These are phyloP conservation scores for Pseudogymnoascus sp. DNA, from an alignment of 2,329 filamentous ascomycete species.

Conservation along the genomic window DNA sequence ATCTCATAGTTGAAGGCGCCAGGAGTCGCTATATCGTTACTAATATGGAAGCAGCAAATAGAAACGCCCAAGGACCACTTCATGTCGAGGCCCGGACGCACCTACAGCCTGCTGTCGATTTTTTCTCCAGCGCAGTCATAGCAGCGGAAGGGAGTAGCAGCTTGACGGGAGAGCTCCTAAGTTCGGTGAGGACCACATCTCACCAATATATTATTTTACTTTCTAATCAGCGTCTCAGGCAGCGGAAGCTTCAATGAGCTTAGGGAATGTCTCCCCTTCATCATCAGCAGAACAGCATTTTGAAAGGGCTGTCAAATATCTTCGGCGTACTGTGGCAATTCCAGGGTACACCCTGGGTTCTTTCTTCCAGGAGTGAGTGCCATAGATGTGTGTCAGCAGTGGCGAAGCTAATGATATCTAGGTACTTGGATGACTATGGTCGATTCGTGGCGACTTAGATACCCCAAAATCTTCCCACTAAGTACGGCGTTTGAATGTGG, in stretches of 20 bases:
- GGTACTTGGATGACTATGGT: constrained; percentile 39
- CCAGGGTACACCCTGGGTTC: constrained; percentile 34
- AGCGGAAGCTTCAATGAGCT: constrained; percentile 43
- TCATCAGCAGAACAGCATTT: constrained; percentile 38
- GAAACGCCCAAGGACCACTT: constrained; percentile 26
- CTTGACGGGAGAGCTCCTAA: constrained; percentile 35
- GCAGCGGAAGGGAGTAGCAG: constrained; percentile 32
- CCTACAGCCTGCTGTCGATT: constrained; percentile 43
- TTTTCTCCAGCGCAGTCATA: constrained; percentile 38
- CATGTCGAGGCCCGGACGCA: constrained; percentile 45
- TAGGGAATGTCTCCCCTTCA: constrained; percentile 41
- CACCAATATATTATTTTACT: background rate
- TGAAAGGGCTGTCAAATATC: constrained; percentile 36
- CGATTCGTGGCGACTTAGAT: constrained; percentile 14
- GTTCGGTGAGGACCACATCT: constrained; percentile 30
- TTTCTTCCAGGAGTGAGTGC: constrained; percentile 38
- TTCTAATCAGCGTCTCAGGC: constrained; percentile 27
- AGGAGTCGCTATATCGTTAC: background rate
- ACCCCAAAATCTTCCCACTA: background rate
- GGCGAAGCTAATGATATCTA: constrained; percentile 15
- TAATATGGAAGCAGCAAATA: background rate
- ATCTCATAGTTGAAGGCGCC: background rate
- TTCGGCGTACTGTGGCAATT: constrained; percentile 35
- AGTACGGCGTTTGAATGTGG: background rate
- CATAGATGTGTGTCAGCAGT: background rate